Evolutionary conservation across 148 eudicot genomes (phyloP).

Genomic region (Rhododendron mucronatum): DNA sequence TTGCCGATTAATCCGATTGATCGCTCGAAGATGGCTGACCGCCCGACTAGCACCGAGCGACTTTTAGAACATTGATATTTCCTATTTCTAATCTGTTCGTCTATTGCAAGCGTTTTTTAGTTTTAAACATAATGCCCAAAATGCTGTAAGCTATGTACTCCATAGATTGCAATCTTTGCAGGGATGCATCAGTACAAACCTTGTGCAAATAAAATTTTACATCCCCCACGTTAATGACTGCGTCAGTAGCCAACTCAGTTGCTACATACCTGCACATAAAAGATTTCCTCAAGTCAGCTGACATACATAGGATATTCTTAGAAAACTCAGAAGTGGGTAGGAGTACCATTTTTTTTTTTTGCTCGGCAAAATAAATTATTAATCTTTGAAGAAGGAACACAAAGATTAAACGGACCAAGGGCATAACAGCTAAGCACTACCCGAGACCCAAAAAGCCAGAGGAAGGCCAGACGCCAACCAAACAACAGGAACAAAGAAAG

Average conservation of each 20-base stretch:
- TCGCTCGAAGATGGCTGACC: no score
- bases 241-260: constrained; percentile 78
- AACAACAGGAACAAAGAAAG: not conserved
- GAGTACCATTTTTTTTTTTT: not conserved
- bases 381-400: not conserved
- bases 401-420: not conserved
- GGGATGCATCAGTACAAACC: constrained; percentile 33
- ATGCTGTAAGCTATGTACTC: not conserved
- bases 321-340: not conserved
- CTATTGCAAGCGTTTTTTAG: not conserved
- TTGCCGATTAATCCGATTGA: no score
- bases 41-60: no score
- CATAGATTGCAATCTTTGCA: not conserved
- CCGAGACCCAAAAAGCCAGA: not conserved
- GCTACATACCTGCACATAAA: constrained; percentile 70
- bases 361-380: not conserved
- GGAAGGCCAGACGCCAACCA: not conserved
- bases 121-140: constrained; percentile 1
- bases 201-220: constrained; percentile 89
- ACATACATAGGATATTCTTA: not conserved
- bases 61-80: no score
- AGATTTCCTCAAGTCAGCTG: not conserved
- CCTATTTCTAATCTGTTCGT: not conserved
- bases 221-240: constrained; percentile 64
- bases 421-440: not conserved